These are phyloP conservation scores for Stemphylium beticola DNA, from an alignment of 2,329 filamentous ascomycete genomes.

Conservation along the genomic window DNA sequence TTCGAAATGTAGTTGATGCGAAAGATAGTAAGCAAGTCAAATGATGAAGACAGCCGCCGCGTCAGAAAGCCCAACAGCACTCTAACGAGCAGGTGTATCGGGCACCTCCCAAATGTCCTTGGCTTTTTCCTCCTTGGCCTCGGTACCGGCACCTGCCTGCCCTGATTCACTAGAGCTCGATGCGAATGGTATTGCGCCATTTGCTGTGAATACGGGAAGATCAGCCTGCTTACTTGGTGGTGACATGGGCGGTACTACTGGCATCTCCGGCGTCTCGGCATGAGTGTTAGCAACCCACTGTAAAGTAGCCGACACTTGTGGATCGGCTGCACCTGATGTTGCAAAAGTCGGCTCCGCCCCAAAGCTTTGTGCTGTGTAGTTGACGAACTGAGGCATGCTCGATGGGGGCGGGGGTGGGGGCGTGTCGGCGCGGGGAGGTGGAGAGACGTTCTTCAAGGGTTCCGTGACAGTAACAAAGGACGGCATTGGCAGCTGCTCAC, in stretches of 20 bases:
- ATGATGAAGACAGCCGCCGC: not conserved
- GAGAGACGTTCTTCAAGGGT: constrained; percentile 26
- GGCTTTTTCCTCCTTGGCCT: constrained; percentile 13
- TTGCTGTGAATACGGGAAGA: constrained; percentile 58
- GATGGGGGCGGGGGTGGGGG: constrained; percentile 47
- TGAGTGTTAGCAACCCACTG: constrained; percentile 44
- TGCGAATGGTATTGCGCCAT: constrained; percentile 45
- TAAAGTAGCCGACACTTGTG: constrained; percentile 26
- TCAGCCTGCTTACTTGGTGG: constrained; percentile 49
- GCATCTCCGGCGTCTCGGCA: constrained; percentile 12
- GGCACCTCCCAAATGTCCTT: constrained; percentile 55
- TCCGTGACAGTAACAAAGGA: constrained; percentile 36
- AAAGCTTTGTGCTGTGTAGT: constrained; percentile 36
- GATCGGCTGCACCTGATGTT: constrained; percentile 6
- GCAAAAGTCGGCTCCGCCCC: constrained; percentile 7
- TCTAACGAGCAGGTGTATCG: constrained; percentile 49
- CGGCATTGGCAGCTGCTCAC: constrained; percentile 44
- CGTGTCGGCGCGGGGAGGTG: constrained; percentile 45
- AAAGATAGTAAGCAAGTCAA: not conserved
- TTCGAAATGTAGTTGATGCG: not conserved
- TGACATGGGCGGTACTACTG: constrained; percentile 28
- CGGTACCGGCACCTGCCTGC: constrained; percentile 3
- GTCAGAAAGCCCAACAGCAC: not conserved
- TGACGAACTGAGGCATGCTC: constrained; percentile 41
- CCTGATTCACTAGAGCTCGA: constrained; percentile 20